These are phyloP conservation scores for Pyricularia grisea DNA, from an alignment of 2,329 filamentous ascomycete genomes.

Conservation along the genomic window DNA sequence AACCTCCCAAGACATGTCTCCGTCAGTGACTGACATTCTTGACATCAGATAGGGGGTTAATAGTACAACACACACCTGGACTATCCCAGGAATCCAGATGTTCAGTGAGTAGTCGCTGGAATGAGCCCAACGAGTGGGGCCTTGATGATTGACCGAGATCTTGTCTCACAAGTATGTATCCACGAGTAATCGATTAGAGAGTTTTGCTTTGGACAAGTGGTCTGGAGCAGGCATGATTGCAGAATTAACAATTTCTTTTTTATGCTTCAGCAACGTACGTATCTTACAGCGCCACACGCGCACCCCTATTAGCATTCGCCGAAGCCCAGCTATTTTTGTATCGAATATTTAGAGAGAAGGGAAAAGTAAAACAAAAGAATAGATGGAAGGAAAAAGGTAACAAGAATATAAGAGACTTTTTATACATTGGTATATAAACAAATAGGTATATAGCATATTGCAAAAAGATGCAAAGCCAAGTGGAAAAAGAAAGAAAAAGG, in stretches of 20 bases:
- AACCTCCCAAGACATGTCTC: neutral
- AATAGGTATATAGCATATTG: neutral
- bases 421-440: conserved; percentile 1
- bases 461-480: neutral
- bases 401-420: neutral
- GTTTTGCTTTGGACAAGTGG: neutral
- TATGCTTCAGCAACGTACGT: neutral
- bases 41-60: neutral
- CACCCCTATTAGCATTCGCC: neutral
- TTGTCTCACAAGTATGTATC: neutral
- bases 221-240: neutral
- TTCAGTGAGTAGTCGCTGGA: neutral
- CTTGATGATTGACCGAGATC: neutral
- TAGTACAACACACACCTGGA: neutral
- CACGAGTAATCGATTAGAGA: neutral
- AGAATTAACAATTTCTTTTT: neutral
- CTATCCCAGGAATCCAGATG: neutral
- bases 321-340: neutral
- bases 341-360: neutral
- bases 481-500: neutral
- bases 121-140: neutral
- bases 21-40: neutral
- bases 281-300: neutral
- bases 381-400: neutral
- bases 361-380: neutral